Conservation (phyloP, 257 asterid species). For the Penstemon barbatus region DNA sequence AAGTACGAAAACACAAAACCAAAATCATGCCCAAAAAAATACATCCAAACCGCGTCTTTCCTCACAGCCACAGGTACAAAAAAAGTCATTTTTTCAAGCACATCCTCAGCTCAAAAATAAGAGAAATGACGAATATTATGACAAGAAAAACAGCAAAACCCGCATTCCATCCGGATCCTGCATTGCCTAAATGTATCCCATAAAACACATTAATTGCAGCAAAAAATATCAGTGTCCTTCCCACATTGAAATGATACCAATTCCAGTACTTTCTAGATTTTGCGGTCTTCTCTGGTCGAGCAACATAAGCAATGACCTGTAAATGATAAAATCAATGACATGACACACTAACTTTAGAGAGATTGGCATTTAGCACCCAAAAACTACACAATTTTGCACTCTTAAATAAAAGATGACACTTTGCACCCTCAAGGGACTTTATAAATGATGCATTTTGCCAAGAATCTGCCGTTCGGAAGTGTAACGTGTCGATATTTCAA, state of each 20-base stretch:
- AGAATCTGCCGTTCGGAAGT: too few species aligned
- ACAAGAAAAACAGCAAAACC: slow-evolving; percentile 65
- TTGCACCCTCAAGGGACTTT: too few species aligned
- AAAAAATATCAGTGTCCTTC: slow-evolving; percentile 57
- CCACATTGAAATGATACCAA: slow-evolving; percentile 73
- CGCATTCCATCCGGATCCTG: slow-evolving; percentile 71
- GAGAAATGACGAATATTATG: slow-evolving; percentile 38
- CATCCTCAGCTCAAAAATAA: slow-evolving; percentile 59
- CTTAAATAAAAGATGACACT: too few species aligned
- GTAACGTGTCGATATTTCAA: too few species aligned
- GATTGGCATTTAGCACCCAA: too few species aligned
- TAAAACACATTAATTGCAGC: slow-evolving; percentile 73
- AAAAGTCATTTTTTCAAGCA: slow-evolving; percentile 36
- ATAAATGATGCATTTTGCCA: too few species aligned
- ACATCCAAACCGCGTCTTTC: too few species aligned
- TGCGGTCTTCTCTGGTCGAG: slow-evolving; percentile 67
- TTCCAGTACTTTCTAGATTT: slow-evolving; percentile 83
- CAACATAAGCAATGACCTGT: slow-evolving; percentile 72
- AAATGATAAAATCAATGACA: background rate
- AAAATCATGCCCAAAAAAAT: too few species aligned
- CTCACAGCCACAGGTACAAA: slow-evolving; percentile 5
- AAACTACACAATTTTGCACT: too few species aligned
- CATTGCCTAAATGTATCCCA: slow-evolving; percentile 65
- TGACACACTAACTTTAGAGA: too few species aligned
- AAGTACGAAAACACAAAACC: too few species aligned